Percentiles rank a stretch among this genome's conserved stretches.
Conservation (phyloP, 1,139 yeast species). For the Arxiozyma slooffiae region DNA sequence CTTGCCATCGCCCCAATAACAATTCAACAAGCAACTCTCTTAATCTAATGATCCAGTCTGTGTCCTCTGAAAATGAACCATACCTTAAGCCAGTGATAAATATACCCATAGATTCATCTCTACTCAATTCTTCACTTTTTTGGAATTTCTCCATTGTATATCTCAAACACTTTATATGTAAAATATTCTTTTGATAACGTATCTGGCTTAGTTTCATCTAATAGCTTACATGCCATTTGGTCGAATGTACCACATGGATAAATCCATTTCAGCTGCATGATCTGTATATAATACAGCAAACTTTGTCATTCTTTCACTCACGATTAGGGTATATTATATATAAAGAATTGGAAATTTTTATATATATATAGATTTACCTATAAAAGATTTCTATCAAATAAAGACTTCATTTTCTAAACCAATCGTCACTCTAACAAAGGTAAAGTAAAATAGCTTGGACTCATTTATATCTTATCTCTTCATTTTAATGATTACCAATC, state of each 20-base stretch:
- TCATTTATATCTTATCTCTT: background rate
- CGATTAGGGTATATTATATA: background rate
- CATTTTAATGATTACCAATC: background rate
- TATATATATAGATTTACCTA: background rate
- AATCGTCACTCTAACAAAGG: background rate
- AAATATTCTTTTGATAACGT: slow-evolving; percentile 3
- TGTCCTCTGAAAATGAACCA: slow-evolving; percentile 40
- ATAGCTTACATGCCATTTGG: slow-evolving; percentile 17
- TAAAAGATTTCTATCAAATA: too few relatives aligned
- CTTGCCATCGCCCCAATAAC: slow-evolving; percentile 1
- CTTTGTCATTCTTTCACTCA: slow-evolving; percentile 8
- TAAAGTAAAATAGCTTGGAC: background rate
- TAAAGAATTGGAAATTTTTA: background rate
- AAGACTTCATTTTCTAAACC: too few relatives aligned
- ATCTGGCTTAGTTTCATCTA: slow-evolving; percentile 12
- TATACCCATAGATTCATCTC: slow-evolving; percentile 28
- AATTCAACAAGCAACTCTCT: slow-evolving; percentile 32
- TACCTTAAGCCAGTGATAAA: slow-evolving; percentile 47
- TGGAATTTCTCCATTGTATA: slow-evolving; percentile 23
- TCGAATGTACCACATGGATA: slow-evolving; percentile 21
- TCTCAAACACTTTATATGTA: slow-evolving; percentile 16
- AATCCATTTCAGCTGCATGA: slow-evolving; percentile 16
- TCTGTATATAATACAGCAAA: slow-evolving; percentile 26
- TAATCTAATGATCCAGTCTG: slow-evolving; percentile 39
- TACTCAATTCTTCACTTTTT: slow-evolving; percentile 11